phyloP scores from a whole-genome alignment of 1,284 basidiomycete species.

The Naganishia sp. region DNA sequence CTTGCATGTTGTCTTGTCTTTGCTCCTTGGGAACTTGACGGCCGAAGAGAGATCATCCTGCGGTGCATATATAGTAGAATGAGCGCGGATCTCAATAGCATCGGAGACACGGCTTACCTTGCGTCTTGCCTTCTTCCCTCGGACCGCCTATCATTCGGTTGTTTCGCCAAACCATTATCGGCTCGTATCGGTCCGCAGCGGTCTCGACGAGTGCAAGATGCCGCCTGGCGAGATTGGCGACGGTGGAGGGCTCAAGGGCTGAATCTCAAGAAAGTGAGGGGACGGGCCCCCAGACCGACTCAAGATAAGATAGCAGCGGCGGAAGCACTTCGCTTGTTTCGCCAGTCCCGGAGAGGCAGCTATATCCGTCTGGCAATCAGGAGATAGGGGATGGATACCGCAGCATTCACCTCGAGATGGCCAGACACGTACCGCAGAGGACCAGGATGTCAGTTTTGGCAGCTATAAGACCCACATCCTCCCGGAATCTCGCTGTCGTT shows the following conservation, averaged over 20 bases:
- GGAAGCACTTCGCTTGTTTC: conserved; percentile 7
- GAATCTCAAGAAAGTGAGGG: too few species aligned
- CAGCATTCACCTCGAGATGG: background rate
- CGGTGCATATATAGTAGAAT: too few species aligned
- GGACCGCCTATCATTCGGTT: too few species aligned
- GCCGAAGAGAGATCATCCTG: background rate
- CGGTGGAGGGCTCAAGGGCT: too few species aligned
- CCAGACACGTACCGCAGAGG: background rate
- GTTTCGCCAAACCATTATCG: too few species aligned
- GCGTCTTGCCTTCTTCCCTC: too few species aligned
- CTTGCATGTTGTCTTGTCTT: conserved; percentile 7
- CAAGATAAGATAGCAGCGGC: background rate
- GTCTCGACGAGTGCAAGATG: too few species aligned
- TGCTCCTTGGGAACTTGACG: background rate
- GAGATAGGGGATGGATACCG: background rate
- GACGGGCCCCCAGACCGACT: too few species aligned
- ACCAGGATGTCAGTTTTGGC: background rate
- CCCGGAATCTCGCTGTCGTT: background rate
- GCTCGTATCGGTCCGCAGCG: too few species aligned
- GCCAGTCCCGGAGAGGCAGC: background rate
- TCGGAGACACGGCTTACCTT: too few species aligned
- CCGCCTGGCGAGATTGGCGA: too few species aligned
- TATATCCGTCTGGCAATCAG: background rate
- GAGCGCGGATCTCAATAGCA: too few species aligned
- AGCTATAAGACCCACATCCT: background rate